Evolutionary conservation across 2,329 filamentous ascomycete species (phyloP), one percentile per base, ranked within the genome.

Genomic region (Beauveria australis): DNA sequence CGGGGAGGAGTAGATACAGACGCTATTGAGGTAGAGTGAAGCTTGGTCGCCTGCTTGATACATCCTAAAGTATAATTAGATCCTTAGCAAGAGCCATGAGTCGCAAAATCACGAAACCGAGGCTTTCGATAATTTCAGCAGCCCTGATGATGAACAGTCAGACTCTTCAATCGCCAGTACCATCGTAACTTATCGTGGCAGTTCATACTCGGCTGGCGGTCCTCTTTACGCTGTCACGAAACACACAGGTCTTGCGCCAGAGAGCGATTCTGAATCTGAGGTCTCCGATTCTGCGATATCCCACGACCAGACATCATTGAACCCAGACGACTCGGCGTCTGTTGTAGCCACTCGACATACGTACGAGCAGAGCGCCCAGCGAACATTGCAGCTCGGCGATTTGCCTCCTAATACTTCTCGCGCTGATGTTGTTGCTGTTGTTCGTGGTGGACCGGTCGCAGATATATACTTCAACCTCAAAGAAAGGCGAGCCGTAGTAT

Each of bases 391-490:
- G 24, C 75, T 93, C 54, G 74, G 74, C 41, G 85, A 87, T 61
- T 77, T 94, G 1, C 76, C 86, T 1, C 80, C 86, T 5, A 77
- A 76, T 2, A 82, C 81, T 16, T 88, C 84, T 0, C 83, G 89
- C 67, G 79, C 78, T 52, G 89, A 94, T 64, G 75, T 94, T 62
- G 79, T 81, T 3, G 78, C 79, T 24, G 79, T 80, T 12, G 74
- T 94, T 56, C 84, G 87, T 61, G 90, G 91, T 26, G 91, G 90
- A 1, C 78, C 82, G 64, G 67, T 95, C 12, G 72, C 92, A 12
- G 88, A 91, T 64, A 76, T 93, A 46, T 87, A 82, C 65, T 66
- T 92, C 53, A 82, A 84, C 37, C 69, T 66, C 9, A 73, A 81
- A 47, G 85, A 91, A 56, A 81, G 81, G 37, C 76, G 76, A 49